phyloP scores from a whole-genome alignment of 1,284 basidiomycete genomes.

The Microbotryomycetes sp. region DNA sequence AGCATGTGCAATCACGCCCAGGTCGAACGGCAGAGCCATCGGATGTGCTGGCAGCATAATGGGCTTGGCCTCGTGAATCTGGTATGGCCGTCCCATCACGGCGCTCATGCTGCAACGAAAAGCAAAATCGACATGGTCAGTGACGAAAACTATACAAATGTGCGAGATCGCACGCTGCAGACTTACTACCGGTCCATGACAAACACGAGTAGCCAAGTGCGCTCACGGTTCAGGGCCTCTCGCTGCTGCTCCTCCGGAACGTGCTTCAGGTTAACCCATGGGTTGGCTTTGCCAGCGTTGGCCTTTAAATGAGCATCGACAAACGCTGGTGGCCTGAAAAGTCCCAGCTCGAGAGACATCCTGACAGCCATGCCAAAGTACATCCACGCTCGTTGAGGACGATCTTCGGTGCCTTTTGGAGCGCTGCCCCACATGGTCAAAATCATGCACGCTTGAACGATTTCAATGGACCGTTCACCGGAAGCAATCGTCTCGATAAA shows the following conservation, averaged over 20 bases:
- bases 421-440: slow-evolving; percentile 17
- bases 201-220: slow-evolving; percentile 25
- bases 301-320: slow-evolving; percentile 17
- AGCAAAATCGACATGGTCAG: not conserved
- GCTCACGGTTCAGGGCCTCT: slow-evolving; percentile 23
- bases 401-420: slow-evolving; percentile 13
- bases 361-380: slow-evolving; percentile 26
- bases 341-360: slow-evolving; percentile 19
- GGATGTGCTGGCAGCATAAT: slow-evolving; percentile 20
- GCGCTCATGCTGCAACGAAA: slow-evolving; percentile 12
- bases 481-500: slow-evolving; percentile 20
- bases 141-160: too few relatives aligned
- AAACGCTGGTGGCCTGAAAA: slow-evolving; percentile 18
- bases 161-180: not conserved
- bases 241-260: slow-evolving; percentile 17
- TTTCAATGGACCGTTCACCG: slow-evolving; percentile 15
- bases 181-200: slow-evolving; percentile 24
- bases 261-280: slow-evolving; percentile 17
- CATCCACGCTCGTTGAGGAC: slow-evolving; percentile 26
- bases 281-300: slow-evolving; percentile 6
- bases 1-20: slow-evolving; percentile 25
- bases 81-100: slow-evolving; percentile 26
- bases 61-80: slow-evolving; percentile 27
- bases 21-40: slow-evolving; percentile 20
- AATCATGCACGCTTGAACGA: slow-evolving; percentile 19